Evolutionary conservation across 148 eudicot genomes (phyloP), one percentile per base, ranked within the genome.

Genomic region (Salicornia ramosissima): DNA sequence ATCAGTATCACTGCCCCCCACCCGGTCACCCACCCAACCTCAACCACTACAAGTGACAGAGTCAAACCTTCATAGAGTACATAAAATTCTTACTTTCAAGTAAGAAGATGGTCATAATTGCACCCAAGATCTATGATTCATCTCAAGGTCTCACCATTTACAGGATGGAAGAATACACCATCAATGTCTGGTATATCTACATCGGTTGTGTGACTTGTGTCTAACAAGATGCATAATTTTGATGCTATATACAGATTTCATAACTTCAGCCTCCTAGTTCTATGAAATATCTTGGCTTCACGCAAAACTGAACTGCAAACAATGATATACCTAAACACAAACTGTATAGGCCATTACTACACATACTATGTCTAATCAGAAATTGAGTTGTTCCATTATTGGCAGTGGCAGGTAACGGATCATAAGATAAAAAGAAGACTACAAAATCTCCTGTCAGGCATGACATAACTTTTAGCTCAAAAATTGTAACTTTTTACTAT

Each of bases 241-340:
- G 25, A 60, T 60, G 65, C 65, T 33, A 55, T 0, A 8, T 55
- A 22, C 14, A 24, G 59, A 26, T 30, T 10, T 36, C 65, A 34
- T 39, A 18, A 31, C 45, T 33, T 36, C 45, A 60, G 43, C 65
- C 24, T 33, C 65, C 4, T 18, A 33, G 45, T 60, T 60, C 64
- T 55, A 55, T 1, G 10, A 55, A 55, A 36, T 33, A 43, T 60
- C 65, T 33, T 31, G 34, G 45, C 65, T 60, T 36, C 65, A 33
- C 65, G 11, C 65, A 60, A 19, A 25, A 25, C 26, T 55, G 59
- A 25, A 55, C 29, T 55, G 29, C 59, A 55, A n/a, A 19, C 22
- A 57, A 29, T 5, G 4, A 60, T 60, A 33, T 10, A n/a, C n/a
- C 65, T 10, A 52, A 10, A 34, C 59, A 60, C n/a, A 57, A 18